Base-by-base conservation (phyloP, 2,329 filamentous ascomycete species). In the Aureobasidium sp. region DNA sequence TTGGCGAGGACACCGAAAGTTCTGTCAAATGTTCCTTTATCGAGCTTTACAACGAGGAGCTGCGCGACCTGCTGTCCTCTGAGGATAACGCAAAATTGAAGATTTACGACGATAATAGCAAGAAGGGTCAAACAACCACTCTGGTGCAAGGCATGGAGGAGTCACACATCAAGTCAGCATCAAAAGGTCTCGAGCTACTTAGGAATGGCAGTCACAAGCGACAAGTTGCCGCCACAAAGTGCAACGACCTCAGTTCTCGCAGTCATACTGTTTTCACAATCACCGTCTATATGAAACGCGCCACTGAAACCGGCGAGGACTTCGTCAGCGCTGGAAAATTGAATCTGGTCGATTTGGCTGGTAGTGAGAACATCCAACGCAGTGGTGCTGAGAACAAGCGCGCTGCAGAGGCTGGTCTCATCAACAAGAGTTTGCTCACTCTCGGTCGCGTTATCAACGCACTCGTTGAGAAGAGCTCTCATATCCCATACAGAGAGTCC, bases 141-240 rank as follows among this genome's bases (percentile, higher is more conserved):
- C 76, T 97, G 62, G 93, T 99, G 1, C 94, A 99, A 74, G 94
- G 94, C 4, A 96, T 99, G 91, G 95, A 97, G 74, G 94, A 99
- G 75, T 88, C 89, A 7, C 90, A 96, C 73, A 96, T 99, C 70
- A 89, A 90, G 71, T 89, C 81, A 66, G 92, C 94, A 0, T 82
- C 84, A 13, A 88, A 92, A 56, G 94, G 94, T 64, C 92, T 99
- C 75, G 89, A 90, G 75, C 82, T 97, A 65, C 83, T 99, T 50
- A 90, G 94, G 69, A 83, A 88, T 66, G 95, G 94, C 65, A 97
- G 92, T 74, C 82, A 94, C 76, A 96, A 92, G 75, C 88, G 94
- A 55, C 94, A 99, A 75, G 94, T 99, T n/a, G 95, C 94, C 6
- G 92, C 95, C 4, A 99, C 94, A n/a, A 97, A 97, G 76, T 99